Evolutionary conservation across 352 stramenopile genomes (phyloP).

Genomic region (Globisporangium camurandrum): DNA sequence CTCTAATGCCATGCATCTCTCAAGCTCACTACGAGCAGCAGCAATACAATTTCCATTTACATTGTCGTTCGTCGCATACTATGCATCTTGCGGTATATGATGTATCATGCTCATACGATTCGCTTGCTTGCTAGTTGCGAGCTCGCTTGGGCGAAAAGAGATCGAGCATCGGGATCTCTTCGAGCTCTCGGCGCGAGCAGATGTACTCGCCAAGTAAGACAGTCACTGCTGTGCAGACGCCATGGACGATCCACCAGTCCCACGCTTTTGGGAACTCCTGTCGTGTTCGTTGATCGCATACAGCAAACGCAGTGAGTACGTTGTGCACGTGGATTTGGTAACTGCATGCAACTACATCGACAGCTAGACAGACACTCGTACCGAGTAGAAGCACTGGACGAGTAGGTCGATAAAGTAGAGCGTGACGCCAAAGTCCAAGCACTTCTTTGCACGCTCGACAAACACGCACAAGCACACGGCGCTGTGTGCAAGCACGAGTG

Average conservation of each 20-base stretch:
- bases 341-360: too few species aligned
- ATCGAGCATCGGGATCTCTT: conserved; percentile 86
- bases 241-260: conserved; percentile 85
- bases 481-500: conserved; percentile 16
- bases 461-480: conserved; percentile 72
- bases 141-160: conserved; percentile 63
- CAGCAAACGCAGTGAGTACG: too few species aligned
- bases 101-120: too few species aligned
- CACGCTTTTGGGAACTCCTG: conserved; percentile 80
- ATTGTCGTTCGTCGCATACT: too few species aligned
- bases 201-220: conserved; percentile 85
- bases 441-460: conserved; percentile 87
- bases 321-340: too few species aligned
- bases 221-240: conserved; percentile 56
- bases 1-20: too few species aligned
- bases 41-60: too few species aligned
- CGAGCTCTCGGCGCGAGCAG: conserved; percentile 77
- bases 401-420: conserved; percentile 86
- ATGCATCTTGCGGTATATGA: too few species aligned
- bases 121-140: too few species aligned
- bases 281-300: background rate
- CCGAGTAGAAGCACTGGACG: conserved; percentile 76
- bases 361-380: conserved; percentile 15
- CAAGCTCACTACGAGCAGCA: too few species aligned
- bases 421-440: conserved; percentile 86